Base-by-base conservation (phyloP, 768 basidiomycete species). In the Glaciozyma martinii region DNA sequence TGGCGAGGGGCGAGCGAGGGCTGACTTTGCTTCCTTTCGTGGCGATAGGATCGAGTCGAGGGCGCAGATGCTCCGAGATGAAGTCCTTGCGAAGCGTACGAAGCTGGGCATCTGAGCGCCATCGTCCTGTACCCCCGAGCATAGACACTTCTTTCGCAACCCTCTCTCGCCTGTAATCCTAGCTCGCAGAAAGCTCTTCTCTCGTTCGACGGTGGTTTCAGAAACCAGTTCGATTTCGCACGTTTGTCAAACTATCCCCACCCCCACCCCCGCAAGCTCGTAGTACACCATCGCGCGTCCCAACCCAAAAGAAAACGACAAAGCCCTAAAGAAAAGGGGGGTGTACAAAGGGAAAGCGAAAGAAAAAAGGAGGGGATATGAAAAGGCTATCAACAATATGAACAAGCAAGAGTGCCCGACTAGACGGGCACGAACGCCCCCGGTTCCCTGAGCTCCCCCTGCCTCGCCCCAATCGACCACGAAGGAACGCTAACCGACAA, bases 51-150 rank as follows among this genome's bases (percentile, higher is more conserved):
- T 69, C 55, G 68, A 69, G 32, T 63, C 64, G 0, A 54, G 68
- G 0, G 29, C 47, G 21, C 56, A 63, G 6, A 65, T 69, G 61
- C 64, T 69, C 0, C 40, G 37, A 18, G 62, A 66, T 43, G 68
- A 69, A 44, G 42, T 69, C 23, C 12, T 12, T 0, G 25, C 59
- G 25, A 63, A 66, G 61, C 49, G 40, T 30, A 25, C n/a, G 42
- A 57, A 56, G 53, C 42, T 68, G 19, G 53, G 63, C 12, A 30
- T 64, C 7, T 67, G n/a, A 50, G 12, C n/a, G n/a, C 15, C 37
- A 2, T 13, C 37, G 37, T 40, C 37, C 33, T 40, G 37, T 40
- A 40, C 37, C 12, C 37, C 37, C 12, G 37, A n/a, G n/a, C n/a
- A n/a, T n/a, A n/a, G n/a, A n/a, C 37, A 40, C n/a, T 40, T 13